Conservation (phyloP, 441 rosid genomes). For the Euphorbia celastroides region DNA sequence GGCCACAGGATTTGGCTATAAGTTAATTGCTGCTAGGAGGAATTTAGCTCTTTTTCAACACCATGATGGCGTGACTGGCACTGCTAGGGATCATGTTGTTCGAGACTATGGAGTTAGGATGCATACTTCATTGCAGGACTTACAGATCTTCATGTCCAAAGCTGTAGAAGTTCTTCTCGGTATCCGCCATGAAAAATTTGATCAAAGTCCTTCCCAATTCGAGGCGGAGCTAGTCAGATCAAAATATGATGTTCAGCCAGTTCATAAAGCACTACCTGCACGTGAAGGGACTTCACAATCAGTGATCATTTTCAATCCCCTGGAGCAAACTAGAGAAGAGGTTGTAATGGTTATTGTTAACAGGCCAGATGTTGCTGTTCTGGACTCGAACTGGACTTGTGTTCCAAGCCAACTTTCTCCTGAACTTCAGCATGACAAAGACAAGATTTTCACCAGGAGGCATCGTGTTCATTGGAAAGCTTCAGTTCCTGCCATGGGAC, state of each 20-base stretch:
- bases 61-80: conserved; percentile 98
- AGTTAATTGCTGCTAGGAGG: conserved; percentile 94
- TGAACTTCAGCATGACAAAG: conserved; percentile 69
- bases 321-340: conserved; percentile 85
- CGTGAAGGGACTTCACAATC: conserved; percentile 75
- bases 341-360: conserved; percentile 65
- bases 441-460: conserved; percentile 67
- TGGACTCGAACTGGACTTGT: conserved; percentile 90
- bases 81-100: conserved; percentile 95
- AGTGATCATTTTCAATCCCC: conserved; percentile 73
- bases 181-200: conserved; percentile 71
- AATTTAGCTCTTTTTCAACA: conserved; percentile 98
- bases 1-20: conserved; percentile 66
- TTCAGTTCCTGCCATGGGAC: conserved; percentile 82
- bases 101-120: conserved; percentile 81
- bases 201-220: conserved; percentile 65
- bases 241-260: conserved; percentile 73
- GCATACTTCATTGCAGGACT: conserved; percentile 89
- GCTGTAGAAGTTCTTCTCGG: conserved; percentile 85
- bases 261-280: conserved; percentile 58
- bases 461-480: conserved; percentile 96
- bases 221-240: conserved; percentile 83
- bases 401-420: conserved; percentile 91
- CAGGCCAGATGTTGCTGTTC: conserved; percentile 65
- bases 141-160: conserved; percentile 94